A percentile compares a stretch with the other conserved stretches of the same genome.
Evolutionary conservation across 2,329 filamentous ascomycete genomes (phyloP).

Genomic region (Trichoderma endophyticum): DNA sequence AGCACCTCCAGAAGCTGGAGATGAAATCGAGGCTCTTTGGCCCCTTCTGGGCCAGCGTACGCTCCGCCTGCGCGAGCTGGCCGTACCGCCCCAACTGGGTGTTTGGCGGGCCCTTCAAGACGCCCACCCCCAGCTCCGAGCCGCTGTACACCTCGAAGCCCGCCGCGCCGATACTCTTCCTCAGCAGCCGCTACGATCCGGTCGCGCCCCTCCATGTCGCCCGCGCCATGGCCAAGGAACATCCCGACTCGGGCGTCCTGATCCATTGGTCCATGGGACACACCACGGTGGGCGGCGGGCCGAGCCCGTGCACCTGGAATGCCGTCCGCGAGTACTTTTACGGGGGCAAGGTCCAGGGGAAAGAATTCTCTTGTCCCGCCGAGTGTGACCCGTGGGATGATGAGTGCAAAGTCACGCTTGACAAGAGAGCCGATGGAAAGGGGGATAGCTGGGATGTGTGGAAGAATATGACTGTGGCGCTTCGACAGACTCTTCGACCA

Average conservation of each 20-base stretch:
- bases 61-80: slow-evolving; percentile 39
- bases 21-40: slow-evolving; percentile 31
- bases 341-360: slow-evolving; percentile 22
- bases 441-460: not conserved
- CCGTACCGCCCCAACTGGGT: slow-evolving; percentile 35
- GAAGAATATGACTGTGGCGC: not conserved
- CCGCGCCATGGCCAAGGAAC: slow-evolving; percentile 18
- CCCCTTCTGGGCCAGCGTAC: slow-evolving; percentile 32
- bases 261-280: slow-evolving; percentile 26
- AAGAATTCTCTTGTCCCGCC: slow-evolving; percentile 21
- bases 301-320: slow-evolving; percentile 22
- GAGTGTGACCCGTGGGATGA: slow-evolving; percentile 25
- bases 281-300: slow-evolving; percentile 1
- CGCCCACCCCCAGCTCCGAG: slow-evolving; percentile 24
- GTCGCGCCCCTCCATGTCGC: slow-evolving; percentile 39
- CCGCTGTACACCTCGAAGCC: slow-evolving; percentile 30
- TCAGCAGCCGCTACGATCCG: slow-evolving; percentile 42
- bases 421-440: not conserved
- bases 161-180: slow-evolving; percentile 40
- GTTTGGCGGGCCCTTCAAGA: slow-evolving; percentile 33
- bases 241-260: slow-evolving; percentile 26
- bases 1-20: slow-evolving; percentile 28
- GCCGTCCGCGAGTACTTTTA: slow-evolving; percentile 24
- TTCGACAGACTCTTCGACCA: not conserved
- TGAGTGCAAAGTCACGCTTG: not conserved